phyloP scores from a whole-genome alignment of 768 basidiomycete species.

The Tylopilus rubrobrunneus region DNA sequence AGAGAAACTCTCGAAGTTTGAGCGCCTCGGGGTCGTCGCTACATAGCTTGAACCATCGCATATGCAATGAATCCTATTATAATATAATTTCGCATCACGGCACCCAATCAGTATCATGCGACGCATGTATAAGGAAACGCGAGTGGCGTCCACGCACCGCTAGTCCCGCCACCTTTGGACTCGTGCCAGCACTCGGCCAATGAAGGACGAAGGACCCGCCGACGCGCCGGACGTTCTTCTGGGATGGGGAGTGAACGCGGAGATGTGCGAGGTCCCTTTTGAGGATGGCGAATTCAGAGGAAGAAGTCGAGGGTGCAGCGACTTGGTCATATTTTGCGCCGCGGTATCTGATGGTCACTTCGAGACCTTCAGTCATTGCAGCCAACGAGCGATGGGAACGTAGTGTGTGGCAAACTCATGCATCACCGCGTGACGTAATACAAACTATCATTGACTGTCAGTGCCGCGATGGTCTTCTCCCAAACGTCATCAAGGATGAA shows the following conservation, averaged over 20 bases:
- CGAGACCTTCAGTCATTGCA: conserved; percentile 21
- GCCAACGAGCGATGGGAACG: too few species aligned
- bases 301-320: conserved; percentile 4
- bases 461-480: too few species aligned
- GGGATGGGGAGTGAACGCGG: conserved; percentile 28
- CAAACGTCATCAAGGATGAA: too few species aligned
- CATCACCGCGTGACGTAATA: too few species aligned
- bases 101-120: neutral
- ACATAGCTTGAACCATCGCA: conserved; percentile 24
- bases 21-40: conserved; percentile 21
- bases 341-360: conserved; percentile 24
- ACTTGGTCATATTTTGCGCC: conserved; percentile 17
- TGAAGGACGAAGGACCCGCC: conserved; percentile 21
- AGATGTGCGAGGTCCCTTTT: conserved; percentile 28
- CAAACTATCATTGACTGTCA: too few species aligned
- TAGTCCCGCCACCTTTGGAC: neutral
- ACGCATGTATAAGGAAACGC: neutral
- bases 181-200: conserved; percentile 18
- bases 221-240: conserved; percentile 24
- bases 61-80: conserved; percentile 20
- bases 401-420: too few species aligned
- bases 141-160: conserved; percentile 6
- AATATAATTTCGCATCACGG: neutral
- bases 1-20: conserved; percentile 23
- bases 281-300: conserved; percentile 22